Conservation (phyloP, 306 rosid genomes). For the Senna tora region DNA sequence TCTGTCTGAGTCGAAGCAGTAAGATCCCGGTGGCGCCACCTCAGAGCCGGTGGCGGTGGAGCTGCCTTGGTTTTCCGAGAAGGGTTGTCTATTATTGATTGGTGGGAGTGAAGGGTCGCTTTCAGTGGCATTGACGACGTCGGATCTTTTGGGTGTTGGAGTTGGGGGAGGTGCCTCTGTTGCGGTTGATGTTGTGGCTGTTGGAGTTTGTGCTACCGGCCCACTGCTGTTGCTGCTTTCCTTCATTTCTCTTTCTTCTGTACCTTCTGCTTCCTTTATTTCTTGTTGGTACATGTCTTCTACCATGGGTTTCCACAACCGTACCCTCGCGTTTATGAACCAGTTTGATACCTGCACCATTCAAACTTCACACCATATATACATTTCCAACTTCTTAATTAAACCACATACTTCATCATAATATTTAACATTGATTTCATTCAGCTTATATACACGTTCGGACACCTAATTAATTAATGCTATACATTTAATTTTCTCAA, state of each 20-base stretch:
- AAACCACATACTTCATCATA: no score
- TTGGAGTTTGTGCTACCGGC: conserved; percentile 69
- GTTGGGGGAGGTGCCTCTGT: conserved; percentile 42
- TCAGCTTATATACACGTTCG: no score
- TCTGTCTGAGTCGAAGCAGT: conserved; percentile 44
- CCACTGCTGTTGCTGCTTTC: conserved; percentile 47
- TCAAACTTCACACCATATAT: neutral
- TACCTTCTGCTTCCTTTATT: conserved; percentile 57
- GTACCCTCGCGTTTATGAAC: conserved; percentile 99
- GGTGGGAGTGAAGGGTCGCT: conserved; percentile 72
- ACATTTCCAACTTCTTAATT: no score
- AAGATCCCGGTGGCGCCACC: conserved; percentile 53
- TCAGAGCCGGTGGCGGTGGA: conserved; percentile 43
- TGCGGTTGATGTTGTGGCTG: conserved; percentile 39
- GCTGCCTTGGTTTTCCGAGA: conserved; percentile 70
- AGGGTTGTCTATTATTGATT: conserved; percentile 54
- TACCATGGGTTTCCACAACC: conserved; percentile 99
- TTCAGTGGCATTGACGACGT: conserved; percentile 64
- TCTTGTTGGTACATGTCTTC: conserved; percentile 99
- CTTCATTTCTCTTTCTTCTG: conserved; percentile 43
- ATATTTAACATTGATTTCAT: no score
- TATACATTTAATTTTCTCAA: neutral
- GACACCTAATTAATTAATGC: no score
- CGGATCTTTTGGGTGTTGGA: conserved; percentile 55
- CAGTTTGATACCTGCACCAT: conserved; percentile 86